Evolutionary conservation across 768 basidiomycete genomes (phyloP).

Genomic region (Tulasnella sp.): DNA sequence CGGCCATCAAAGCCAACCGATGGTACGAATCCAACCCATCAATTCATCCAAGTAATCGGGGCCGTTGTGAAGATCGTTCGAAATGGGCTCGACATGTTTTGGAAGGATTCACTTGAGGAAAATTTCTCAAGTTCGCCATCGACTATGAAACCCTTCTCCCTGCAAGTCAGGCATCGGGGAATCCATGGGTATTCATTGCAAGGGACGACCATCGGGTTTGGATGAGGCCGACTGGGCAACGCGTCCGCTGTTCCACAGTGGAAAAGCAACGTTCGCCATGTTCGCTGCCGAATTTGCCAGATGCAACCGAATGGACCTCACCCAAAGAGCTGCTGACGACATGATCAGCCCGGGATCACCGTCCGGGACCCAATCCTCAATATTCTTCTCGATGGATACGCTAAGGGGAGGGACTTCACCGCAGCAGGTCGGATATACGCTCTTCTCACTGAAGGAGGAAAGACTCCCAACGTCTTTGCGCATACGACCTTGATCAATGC

Average conservation of each 20-base stretch:
- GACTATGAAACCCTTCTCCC: not conserved
- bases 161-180: not conserved
- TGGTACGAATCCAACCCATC: not conserved
- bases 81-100: not conserved
- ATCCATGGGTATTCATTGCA: not conserved
- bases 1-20: not conserved
- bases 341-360: constrained; percentile 1
- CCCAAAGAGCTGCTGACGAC: constrained; percentile 1
- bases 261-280: not conserved
- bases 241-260: not conserved
- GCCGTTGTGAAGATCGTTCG: not conserved
- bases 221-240: no score
- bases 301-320: constrained; percentile 15
- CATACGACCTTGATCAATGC: constrained; percentile 22
- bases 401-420: constrained; percentile 12
- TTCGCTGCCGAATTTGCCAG: constrained; percentile 15
- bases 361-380: not conserved
- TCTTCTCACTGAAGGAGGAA: not conserved
- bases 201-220: not conserved
- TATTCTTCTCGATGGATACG: constrained; percentile 19
- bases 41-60: not conserved
- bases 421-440: constrained; percentile 5
- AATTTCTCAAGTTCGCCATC: not conserved
- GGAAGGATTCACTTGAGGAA: not conserved
- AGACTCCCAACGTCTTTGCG: constrained; percentile 8